Percentiles rank a stretch among this genome's conserved stretches.
phyloP scores from a whole-genome alignment of 352 stramenopile genomes.

The Globisporangium yorkense region DNA sequence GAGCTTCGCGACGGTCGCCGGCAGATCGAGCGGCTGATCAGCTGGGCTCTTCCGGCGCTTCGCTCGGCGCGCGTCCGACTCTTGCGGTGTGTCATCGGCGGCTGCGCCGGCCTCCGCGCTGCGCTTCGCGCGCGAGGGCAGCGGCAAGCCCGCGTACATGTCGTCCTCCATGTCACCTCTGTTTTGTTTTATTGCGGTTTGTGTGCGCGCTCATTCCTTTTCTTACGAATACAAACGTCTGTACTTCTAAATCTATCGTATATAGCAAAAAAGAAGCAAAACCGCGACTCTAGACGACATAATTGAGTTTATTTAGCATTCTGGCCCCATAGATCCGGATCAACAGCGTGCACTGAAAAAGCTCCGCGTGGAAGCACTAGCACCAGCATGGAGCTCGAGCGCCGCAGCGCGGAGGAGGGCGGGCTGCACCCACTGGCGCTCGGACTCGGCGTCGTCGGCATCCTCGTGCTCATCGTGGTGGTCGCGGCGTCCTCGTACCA shows the following conservation, averaged over 20 bases:
- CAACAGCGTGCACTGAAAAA: neutral
- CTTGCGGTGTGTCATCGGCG: neutral
- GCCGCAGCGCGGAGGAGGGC: constrained; percentile 4
- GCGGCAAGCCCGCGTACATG: constrained; percentile 49
- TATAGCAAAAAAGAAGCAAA: too few relatives aligned
- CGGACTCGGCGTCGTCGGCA: constrained; percentile 44
- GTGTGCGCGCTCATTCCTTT: too few relatives aligned
- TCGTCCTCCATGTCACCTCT: constrained; percentile 15
- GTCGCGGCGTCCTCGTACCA: constrained; percentile 72
- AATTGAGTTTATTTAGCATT: too few relatives aligned
- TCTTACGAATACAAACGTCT: too few relatives aligned
- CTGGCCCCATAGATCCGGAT: too few relatives aligned
- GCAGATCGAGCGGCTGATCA: constrained; percentile 31
- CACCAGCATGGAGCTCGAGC: constrained; percentile 12
- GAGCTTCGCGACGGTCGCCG: constrained; percentile 41
- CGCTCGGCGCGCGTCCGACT: neutral
- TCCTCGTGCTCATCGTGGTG: constrained; percentile 61
- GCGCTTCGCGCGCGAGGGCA: constrained; percentile 47
- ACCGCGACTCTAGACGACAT: too few relatives aligned
- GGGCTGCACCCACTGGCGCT: constrained; percentile 66
- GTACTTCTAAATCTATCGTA: too few relatives aligned
- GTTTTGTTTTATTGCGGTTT: too few relatives aligned
- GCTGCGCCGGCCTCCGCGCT: neutral
- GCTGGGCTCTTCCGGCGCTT: constrained; percentile 25
- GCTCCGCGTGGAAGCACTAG: neutral